phyloP scores from a whole-genome alignment of 169 alveolate species.

The Prorocentrum cordatum region DNA sequence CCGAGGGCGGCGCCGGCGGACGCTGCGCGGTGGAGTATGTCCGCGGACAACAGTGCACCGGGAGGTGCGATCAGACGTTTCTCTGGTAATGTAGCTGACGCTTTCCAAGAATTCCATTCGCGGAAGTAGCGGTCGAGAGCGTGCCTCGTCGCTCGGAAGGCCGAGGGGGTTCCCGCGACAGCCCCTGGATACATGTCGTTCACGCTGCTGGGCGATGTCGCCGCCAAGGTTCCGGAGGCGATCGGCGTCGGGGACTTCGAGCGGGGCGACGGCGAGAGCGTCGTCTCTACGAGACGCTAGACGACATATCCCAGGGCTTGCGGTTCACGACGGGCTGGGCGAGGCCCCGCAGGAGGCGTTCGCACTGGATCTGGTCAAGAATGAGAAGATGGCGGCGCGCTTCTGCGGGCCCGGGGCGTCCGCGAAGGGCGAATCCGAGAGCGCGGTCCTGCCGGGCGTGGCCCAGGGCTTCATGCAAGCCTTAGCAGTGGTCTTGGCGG shows the following conservation, averaged over 20 bases:
- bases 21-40: too few species aligned
- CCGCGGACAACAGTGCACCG: too few species aligned
- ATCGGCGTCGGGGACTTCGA: not conserved
- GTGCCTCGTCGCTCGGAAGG: not conserved
- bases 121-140: not conserved
- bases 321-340: not conserved
- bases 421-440: too few species aligned
- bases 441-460: not conserved
- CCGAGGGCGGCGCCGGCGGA: too few species aligned
- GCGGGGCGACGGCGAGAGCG: not conserved
- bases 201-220: not conserved
- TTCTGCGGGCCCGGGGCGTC: too few species aligned
- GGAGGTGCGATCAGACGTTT: too few species aligned
- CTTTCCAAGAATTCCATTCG: not conserved
- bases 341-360: not conserved
- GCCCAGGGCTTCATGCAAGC: not conserved
- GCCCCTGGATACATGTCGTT: not conserved
- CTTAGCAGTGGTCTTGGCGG: too few species aligned
- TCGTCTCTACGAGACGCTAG: not conserved
- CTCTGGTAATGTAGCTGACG: not conserved
- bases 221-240: not conserved
- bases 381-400: not conserved
- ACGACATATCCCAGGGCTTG: not conserved
- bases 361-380: not conserved
- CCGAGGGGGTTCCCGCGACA: not conserved